Percentiles rank a stretch among this genome's conserved stretches.
Conservation (phyloP, 306 rosid genomes). For the Acacia crassicarpa region DNA sequence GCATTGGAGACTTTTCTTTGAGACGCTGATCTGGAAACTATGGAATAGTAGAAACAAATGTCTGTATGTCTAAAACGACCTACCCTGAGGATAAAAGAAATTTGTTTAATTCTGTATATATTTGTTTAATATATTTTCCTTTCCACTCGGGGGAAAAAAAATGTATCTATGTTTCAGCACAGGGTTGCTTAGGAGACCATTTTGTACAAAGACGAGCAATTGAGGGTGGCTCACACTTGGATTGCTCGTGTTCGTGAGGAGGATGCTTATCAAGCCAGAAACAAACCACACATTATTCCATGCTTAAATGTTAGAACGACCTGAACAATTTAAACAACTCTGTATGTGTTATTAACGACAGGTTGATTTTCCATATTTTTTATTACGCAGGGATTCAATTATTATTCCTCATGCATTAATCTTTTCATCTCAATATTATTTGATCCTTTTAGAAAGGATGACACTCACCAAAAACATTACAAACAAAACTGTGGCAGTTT, state of each 20-base stretch:
- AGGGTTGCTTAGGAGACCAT: conserved; percentile 87
- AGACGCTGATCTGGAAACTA: too few relatives aligned
- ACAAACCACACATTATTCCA: conserved; percentile 70
- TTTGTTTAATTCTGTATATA: too few relatives aligned
- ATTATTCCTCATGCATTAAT: background rate
- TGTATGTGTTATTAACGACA: conserved; percentile 94
- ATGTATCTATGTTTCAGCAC: conserved; percentile 57
- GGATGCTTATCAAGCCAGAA: conserved; percentile 82
- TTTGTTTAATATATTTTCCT: too few relatives aligned
- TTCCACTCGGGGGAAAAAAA: too few relatives aligned
- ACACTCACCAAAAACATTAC: background rate
- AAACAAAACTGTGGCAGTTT: background rate
- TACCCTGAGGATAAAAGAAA: too few relatives aligned
- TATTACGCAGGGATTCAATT: background rate
- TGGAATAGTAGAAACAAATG: too few relatives aligned
- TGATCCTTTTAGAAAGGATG: background rate
- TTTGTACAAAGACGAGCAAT: conserved; percentile 83
- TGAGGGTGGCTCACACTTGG: conserved; percentile 96
- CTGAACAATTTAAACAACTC: conserved; percentile 90
- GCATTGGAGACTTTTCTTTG: too few relatives aligned
- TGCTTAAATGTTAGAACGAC: conserved; percentile 86
- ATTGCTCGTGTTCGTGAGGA: conserved; percentile 86
- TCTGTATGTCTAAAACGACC: too few relatives aligned
- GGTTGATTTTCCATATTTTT: conserved; percentile 50
- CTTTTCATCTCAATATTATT: background rate